Evolutionary conservation across 2,329 filamentous ascomycete species (phyloP).

Genomic region (Pseudocercospora cruenta): DNA sequence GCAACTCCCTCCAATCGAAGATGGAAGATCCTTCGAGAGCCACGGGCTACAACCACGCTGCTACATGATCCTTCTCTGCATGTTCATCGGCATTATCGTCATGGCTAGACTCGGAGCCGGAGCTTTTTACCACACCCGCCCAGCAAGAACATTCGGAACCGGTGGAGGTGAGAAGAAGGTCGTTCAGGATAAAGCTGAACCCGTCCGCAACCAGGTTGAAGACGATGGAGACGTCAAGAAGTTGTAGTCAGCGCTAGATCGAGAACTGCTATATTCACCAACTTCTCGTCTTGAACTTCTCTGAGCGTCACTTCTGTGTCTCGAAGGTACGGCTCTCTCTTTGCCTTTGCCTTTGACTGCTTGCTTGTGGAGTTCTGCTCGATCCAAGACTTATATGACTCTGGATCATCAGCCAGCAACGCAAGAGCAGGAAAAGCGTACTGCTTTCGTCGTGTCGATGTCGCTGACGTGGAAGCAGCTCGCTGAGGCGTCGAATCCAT

Average conservation of each 20-base stretch:
- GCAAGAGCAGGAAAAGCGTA: slow-evolving; percentile 1
- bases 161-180: background rate
- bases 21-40: background rate
- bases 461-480: background rate
- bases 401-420: background rate
- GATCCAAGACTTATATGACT: background rate
- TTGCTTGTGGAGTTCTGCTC: background rate
- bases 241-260: background rate
- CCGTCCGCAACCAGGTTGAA: background rate
- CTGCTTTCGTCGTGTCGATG: background rate
- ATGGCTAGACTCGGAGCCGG: background rate
- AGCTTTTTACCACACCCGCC: background rate
- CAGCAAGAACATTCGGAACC: background rate
- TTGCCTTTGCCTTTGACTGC: background rate
- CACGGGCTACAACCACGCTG: background rate
- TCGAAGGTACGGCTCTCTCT: background rate
- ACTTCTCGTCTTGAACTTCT: background rate
- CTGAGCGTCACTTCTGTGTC: background rate
- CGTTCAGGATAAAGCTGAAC: background rate
- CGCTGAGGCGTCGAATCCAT: background rate
- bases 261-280: background rate
- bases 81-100: background rate
- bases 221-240: background rate
- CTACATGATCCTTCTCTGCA: background rate
- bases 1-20: background rate